phyloP scores from a whole-genome alignment of 192 early-diverging fungal species.

The Cetraspora pellucida region DNA sequence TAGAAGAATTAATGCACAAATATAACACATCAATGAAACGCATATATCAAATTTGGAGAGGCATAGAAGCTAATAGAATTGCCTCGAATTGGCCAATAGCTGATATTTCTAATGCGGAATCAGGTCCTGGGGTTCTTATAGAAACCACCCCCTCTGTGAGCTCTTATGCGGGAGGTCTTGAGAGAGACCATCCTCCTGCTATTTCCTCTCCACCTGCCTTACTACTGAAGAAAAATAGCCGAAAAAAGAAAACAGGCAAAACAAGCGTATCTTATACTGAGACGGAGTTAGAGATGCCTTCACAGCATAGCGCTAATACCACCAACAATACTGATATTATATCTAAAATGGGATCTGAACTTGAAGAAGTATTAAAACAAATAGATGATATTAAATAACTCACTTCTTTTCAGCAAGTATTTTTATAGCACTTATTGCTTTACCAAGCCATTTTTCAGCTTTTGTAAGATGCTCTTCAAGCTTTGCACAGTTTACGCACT shows the following conservation, averaged over 20 bases:
- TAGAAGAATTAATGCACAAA: no score
- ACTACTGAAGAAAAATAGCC: not conserved
- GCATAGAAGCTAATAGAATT: not conserved
- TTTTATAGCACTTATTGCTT: not conserved
- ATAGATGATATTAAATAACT: not conserved
- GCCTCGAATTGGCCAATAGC: not conserved
- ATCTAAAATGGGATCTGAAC: not conserved
- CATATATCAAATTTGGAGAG: not conserved
- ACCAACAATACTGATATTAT: not conserved
- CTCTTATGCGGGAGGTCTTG: no score
- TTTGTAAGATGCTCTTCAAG: not conserved
- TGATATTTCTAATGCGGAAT: not conserved
- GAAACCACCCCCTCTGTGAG: no score
- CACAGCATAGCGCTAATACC: no score
- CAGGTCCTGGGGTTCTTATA: not conserved
- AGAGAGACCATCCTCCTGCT: no score
- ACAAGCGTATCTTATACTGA: not conserved
- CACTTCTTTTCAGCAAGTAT: not conserved
- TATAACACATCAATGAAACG: no score
- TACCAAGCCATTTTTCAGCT: slow-evolving; percentile 2
- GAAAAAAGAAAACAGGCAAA: not conserved
- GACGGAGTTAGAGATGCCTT: no score
- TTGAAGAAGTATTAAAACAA: not conserved
- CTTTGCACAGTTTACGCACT: not conserved
- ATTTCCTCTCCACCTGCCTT: not conserved